Evolutionary conservation across 805 yeast genomes (phyloP), one percentile per base, ranked within the genome.

Genomic region (Wickerhamomyces hampshirensis): DNA sequence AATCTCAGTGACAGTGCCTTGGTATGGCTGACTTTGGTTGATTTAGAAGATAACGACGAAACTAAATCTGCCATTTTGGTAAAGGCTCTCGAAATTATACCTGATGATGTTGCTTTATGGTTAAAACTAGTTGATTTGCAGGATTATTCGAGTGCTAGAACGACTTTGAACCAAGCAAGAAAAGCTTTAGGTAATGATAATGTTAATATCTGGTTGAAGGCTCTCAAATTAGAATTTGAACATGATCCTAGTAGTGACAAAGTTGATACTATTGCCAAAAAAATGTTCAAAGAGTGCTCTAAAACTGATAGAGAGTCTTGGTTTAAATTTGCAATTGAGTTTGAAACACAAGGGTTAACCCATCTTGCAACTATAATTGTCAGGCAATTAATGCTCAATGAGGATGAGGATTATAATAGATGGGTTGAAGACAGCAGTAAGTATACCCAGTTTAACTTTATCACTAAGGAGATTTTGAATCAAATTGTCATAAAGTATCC

Each of bases 21-120:
- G 3, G 55, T 91, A n/a, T 91, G 98, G 98, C 59, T 72, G 33
- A 60, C 63, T 18, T 69, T 84, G 1, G 71, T 84, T 2, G 71
- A 73, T 8, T 51, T 75, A 31, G 96, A 89, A 51, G 65, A 64
- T 0, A 73, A 74, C 18, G 46, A 55, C 2, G 59, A 56, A 0
- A 77, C 77, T 36, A 75, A 71, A 1, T 50, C 62, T 15, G 72
- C 73, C 42, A 68, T 88, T 38, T 57, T 86, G 4, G 42, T 53
- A 1, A 81, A 80, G 36, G 91, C 96, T 0, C 68, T 80, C 0
- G 84, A 80, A 42, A 55, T 86, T 17, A 68, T 85, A 15, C 88
- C 96, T 0, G 39, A 58, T 1, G 72, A 82, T 24, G 70, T 82
- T 50, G 72, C 70, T 1, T 62, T 89, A 30, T 84, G 95, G 94